Evolutionary conservation across 2,329 filamentous ascomycete species (phyloP).

Genomic region (Stagonosporopsis tanaceti): DNA sequence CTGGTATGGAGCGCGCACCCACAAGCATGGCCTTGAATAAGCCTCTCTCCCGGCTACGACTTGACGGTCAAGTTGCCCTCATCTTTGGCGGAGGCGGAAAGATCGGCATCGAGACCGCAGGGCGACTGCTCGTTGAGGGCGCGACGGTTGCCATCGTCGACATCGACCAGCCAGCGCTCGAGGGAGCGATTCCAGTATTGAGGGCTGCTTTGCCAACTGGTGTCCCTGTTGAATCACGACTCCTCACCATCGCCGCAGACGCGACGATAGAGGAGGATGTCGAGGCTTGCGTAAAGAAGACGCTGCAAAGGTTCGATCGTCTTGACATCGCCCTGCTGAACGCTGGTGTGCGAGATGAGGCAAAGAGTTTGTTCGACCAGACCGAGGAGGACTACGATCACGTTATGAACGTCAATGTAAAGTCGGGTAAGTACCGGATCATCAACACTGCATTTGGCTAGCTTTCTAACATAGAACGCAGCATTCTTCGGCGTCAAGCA

Average conservation of each 20-base stretch:
- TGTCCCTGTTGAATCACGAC: conserved; percentile 32
- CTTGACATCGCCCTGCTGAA: conserved; percentile 42
- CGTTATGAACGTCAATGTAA: conserved; percentile 50
- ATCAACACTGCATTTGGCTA: neutral
- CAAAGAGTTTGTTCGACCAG: conserved; percentile 48
- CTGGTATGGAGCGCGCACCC: conserved; percentile 36
- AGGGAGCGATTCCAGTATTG: conserved; percentile 35
- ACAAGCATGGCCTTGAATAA: conserved; percentile 37
- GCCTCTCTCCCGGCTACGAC: conserved; percentile 41
- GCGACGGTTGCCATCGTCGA: conserved; percentile 50
- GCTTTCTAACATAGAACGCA: conserved; percentile 17
- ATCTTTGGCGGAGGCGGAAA: conserved; percentile 46
- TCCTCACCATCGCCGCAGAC: conserved; percentile 46
- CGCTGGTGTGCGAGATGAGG: conserved; percentile 35
- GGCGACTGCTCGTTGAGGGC: conserved; percentile 47
- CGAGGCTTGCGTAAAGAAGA: conserved; percentile 78
- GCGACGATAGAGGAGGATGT: conserved; percentile 67
- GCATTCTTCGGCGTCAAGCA: conserved; percentile 52
- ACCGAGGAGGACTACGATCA: conserved; percentile 47
- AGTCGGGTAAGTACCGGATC: conserved; percentile 41
- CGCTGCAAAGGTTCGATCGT: conserved; percentile 36
- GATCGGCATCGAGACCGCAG: conserved; percentile 47
- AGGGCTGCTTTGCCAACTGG: conserved; percentile 38
- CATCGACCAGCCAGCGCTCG: conserved; percentile 39
- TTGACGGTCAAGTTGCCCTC: conserved; percentile 43